Percentiles rank a stretch among this genome's conserved stretches.
Conservation (phyloP, 1,284 basidiomycete species). For the Rhodotorula sp. region DNA sequence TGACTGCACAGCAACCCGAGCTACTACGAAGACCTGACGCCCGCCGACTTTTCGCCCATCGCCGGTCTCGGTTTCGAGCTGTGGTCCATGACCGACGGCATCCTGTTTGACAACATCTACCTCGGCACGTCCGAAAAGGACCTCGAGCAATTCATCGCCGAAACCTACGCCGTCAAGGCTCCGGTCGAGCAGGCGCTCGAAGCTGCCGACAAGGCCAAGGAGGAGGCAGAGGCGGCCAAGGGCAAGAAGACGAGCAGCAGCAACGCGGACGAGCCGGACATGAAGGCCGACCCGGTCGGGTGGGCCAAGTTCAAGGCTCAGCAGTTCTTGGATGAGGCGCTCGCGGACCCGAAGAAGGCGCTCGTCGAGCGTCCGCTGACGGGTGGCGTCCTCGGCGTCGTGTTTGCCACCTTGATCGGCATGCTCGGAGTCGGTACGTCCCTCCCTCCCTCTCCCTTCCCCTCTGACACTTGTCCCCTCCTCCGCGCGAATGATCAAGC, state of each 20-base stretch:
- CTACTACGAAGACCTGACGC: constrained; percentile 84
- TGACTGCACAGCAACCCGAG: constrained; percentile 64
- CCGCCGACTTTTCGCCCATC: constrained; percentile 66
- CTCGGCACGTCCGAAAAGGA: constrained; percentile 81
- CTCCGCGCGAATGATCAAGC: neutral
- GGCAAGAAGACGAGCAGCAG: neutral
- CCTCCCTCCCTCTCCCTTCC: neutral
- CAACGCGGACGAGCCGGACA: constrained; percentile 37
- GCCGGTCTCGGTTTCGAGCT: constrained; percentile 94
- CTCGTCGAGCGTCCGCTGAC: constrained; percentile 81
- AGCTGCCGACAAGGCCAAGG: constrained; percentile 44
- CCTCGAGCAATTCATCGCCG: constrained; percentile 73
- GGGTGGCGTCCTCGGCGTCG: constrained; percentile 69
- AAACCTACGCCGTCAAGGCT: constrained; percentile 83
- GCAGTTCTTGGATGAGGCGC: constrained; percentile 69
- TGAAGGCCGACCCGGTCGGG: constrained; percentile 63
- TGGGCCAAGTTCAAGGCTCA: constrained; percentile 74
- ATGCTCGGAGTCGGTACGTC: constrained; percentile 63
- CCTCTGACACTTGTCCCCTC: too few species aligned
- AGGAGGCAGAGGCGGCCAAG: constrained; percentile 38
- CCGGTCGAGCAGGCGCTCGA: constrained; percentile 50
- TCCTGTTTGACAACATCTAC: constrained; percentile 73
- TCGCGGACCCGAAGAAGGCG: constrained; percentile 68
- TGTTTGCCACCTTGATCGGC: constrained; percentile 72
- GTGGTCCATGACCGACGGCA: constrained; percentile 98